These are phyloP conservation scores for Alisma plantagoaquatica DNA, from an alignment of 106 monocot genomes.

Conservation along the genomic window DNA sequence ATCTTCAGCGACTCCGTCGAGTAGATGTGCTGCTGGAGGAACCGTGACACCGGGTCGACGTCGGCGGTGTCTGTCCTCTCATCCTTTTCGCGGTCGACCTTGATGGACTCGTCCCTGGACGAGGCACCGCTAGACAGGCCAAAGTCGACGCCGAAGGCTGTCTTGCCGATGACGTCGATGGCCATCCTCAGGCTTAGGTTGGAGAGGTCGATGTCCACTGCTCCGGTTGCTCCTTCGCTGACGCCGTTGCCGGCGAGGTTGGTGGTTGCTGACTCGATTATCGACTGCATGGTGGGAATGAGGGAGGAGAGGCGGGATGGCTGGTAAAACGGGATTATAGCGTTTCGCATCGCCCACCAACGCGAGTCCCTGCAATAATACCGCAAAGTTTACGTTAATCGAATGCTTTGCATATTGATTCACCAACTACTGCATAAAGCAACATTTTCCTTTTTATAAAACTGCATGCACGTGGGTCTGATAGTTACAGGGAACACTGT, in stretches of 20 bases:
- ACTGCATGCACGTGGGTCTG: too few species aligned
- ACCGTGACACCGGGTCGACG: slow-evolving; percentile 25
- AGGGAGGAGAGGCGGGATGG: slow-evolving; percentile 16
- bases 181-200: slow-evolving; percentile 47
- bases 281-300: slow-evolving; percentile 15
- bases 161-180: slow-evolving; percentile 61
- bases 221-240: too few species aligned
- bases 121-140: slow-evolving; percentile 23
- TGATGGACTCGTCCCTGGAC: neutral
- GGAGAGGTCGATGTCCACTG: slow-evolving; percentile 21
- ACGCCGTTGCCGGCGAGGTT: slow-evolving; percentile 1
- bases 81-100: neutral
- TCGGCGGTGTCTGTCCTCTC: neutral
- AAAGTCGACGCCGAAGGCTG: slow-evolving; percentile 62
- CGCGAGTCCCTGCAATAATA: slow-evolving; percentile 12
- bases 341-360: slow-evolving; percentile 24
- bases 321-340: slow-evolving; percentile 25
- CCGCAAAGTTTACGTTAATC: too few species aligned
- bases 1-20: slow-evolving; percentile 58
- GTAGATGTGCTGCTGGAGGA: slow-evolving; percentile 48
- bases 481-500: too few species aligned
- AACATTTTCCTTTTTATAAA: too few species aligned
- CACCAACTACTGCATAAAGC: too few species aligned
- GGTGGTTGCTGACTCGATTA: slow-evolving; percentile 9
- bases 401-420: too few species aligned